Percentiles rank a stretch among this genome's conserved stretches.
Conservation (phyloP, 768 basidiomycete species). For the Termitomyces sp. region DNA sequence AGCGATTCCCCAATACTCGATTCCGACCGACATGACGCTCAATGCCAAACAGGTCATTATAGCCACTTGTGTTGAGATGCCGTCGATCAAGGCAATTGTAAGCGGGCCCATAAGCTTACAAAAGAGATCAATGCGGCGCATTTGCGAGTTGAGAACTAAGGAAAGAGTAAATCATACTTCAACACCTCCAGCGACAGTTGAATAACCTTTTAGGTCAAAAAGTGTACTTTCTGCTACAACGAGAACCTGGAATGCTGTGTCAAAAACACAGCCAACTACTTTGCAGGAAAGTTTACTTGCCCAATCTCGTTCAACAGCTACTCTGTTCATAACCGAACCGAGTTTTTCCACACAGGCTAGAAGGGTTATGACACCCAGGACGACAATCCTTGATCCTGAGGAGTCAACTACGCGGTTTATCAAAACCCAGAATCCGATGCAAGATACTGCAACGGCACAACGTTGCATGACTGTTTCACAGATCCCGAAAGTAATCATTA, state of each 20-base stretch:
- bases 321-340: conserved; percentile 18
- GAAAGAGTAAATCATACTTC: neutral
- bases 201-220: conserved; percentile 1
- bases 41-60: conserved; percentile 13
- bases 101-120: conserved; percentile 21
- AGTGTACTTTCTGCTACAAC: conserved; percentile 2
- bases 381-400: neutral
- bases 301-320: conserved; percentile 24
- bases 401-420: neutral
- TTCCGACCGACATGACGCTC: conserved; percentile 15
- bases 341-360: conserved; percentile 23
- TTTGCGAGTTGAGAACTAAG: conserved; percentile 20
- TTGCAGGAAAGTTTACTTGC: conserved; percentile 7
- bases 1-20: conserved; percentile 21
- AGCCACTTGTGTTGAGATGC: conserved; percentile 16
- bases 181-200: neutral
- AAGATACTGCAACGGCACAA: conserved; percentile 15
- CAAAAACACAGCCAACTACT: neutral
- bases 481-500: neutral
- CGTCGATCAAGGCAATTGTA: conserved; percentile 18
- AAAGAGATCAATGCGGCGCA: conserved; percentile 25
- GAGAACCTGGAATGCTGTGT: neutral
- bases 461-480: conserved; percentile 14
- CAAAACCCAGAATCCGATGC: conserved; percentile 14
- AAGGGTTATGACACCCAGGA: conserved; percentile 5